Percentiles rank a stretch among this genome's conserved stretches.
These are phyloP conservation scores for Solanum peruvianum DNA, from an alignment of 257 asterid genomes.

Conservation along the genomic window DNA sequence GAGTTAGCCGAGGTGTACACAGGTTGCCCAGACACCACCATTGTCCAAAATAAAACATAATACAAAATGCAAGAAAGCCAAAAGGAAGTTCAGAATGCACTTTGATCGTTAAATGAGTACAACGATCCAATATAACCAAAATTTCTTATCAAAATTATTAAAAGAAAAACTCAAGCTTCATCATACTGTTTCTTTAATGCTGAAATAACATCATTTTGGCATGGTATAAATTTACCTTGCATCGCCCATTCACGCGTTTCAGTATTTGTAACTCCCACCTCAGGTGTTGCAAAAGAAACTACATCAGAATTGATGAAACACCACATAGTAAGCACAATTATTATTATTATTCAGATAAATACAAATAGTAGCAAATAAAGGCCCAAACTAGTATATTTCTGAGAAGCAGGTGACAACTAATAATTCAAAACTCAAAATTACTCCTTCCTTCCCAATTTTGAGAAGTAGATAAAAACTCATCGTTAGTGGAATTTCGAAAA, in stretches of 20 bases:
- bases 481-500: not conserved
- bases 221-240: constrained; percentile 45
- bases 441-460: not conserved
- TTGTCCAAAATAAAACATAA: not conserved
- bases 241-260: constrained; percentile 82
- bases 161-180: not conserved
- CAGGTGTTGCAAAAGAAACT: constrained; percentile 52
- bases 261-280: constrained; percentile 38
- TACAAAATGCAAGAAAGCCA: not conserved
- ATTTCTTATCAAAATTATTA: not conserved
- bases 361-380: not conserved
- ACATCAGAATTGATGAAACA: constrained; percentile 5
- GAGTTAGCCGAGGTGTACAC: not conserved
- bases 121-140: not conserved
- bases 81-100: not conserved
- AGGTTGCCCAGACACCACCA: not conserved
- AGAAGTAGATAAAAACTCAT: not conserved
- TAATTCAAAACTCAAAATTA: not conserved
- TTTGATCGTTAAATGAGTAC: not conserved
- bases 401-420: not conserved
- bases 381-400: not conserved
- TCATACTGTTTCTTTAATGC: not conserved
- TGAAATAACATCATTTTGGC: not conserved
- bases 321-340: not conserved
- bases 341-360: not conserved